Evolutionary conservation across 805 yeast species (phyloP).

Genomic region (Scheffersomyces stipitis): DNA sequence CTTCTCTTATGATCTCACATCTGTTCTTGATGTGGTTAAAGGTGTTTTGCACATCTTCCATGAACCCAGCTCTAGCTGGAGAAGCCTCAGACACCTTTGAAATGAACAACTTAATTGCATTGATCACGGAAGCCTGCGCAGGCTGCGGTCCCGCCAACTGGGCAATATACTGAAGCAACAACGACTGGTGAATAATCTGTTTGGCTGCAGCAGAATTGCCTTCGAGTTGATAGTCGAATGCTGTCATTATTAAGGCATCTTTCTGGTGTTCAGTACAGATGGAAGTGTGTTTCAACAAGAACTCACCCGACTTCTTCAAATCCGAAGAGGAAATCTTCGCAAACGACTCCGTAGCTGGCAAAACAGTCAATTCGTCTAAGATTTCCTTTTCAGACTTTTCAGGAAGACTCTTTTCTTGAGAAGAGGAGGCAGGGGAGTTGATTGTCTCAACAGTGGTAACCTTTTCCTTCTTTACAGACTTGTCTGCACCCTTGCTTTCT

Average conservation of each 20-base stretch:
- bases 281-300: constrained; percentile 56
- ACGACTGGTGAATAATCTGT: constrained; percentile 76
- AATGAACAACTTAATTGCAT: constrained; percentile 64
- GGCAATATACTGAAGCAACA: constrained; percentile 71
- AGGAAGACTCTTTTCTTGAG: constrained; percentile 3
- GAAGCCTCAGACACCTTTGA: constrained; percentile 53
- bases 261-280: constrained; percentile 83
- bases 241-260: constrained; percentile 89
- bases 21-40: constrained; percentile 72
- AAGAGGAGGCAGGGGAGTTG: constrained; percentile 18
- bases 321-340: constrained; percentile 54
- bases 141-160: constrained; percentile 39
- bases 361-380: constrained; percentile 51
- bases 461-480: constrained; percentile 12
- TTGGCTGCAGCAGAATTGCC: constrained; percentile 55
- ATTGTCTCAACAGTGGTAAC: constrained; percentile 31
- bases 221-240: constrained; percentile 78
- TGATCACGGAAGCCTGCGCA: constrained; percentile 29
- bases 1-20: constrained; percentile 64
- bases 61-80: constrained; percentile 70
- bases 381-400: constrained; percentile 21
- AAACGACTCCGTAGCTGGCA: constrained; percentile 66
- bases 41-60: constrained; percentile 72
- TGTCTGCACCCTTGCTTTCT: constrained; percentile 1
- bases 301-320: constrained; percentile 49